Evolutionary conservation across 208 protist genomes (phyloP), one percentile per base, ranked within the genome.

Genomic region (Wallacemonas sp.): DNA sequence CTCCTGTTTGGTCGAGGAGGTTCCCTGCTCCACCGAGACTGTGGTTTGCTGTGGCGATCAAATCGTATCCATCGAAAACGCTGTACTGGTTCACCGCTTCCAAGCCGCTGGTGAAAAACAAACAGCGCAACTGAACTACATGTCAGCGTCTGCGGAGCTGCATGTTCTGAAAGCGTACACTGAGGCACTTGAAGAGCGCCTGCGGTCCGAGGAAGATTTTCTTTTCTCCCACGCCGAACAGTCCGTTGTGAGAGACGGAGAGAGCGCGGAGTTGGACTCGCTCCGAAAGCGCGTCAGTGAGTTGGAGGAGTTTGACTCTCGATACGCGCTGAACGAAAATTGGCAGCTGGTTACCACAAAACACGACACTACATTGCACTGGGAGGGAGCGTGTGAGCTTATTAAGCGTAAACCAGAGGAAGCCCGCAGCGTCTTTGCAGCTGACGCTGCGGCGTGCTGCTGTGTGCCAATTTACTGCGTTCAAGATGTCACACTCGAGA

Each of bases 341-440:
- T 49, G 57, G 3, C 47, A 57, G 11, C 19, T 65, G 26, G 71
- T 85, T 8, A 44, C 54, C 19, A 83, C 80, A n/a, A 75, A 68
- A 32, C 78, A 90, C 48, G 57, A 39, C 1, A 54, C 65, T 32
- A 47, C 47, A 11, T 81, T 90, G 64, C 9, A 65, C 0, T 90
- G 74, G 71, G 48, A 64, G 14, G 64, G 56, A 9, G 66, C 72
- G 16, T 54, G 69, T 36, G 44, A 49, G 0, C 58, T 90, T 9
- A 12, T 84, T 17, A 55, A 44, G 21, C 72, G 81, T 49, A 83
- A 78, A 16, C 78, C 80, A 1, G 80, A 90, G 44, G 78, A 90
- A 39, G 63, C 74, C 16, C 62, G 74, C 6, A 52, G 49, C 8
- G 54, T 74, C 19, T 74, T 81, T 41, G 56, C 12, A 1, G 65